Evolutionary conservation across 2,329 filamentous ascomycete species (phyloP), one percentile per base, ranked within the genome.

Genomic region (Didymella arachidicola): DNA sequence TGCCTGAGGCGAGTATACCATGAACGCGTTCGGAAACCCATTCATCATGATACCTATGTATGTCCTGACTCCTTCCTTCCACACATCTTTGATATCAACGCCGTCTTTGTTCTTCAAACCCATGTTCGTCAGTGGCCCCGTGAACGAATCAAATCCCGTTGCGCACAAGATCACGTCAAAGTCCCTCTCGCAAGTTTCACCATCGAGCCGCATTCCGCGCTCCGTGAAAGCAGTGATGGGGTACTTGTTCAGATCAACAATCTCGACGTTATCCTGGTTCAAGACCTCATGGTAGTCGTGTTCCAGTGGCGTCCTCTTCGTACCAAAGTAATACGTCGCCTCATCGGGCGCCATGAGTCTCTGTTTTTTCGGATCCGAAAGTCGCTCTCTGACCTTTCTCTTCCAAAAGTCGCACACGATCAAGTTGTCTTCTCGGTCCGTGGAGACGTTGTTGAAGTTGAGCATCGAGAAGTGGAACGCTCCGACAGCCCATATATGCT

Each of bases 151-250:
- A 53, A 81, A 82, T 0, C 80, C 79, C 0, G 74, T 81, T 22
- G 71, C 79, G 49, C 78, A 66, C 46, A 87, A 78, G 22, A 88
- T 81, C 12, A 79, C 79, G 65, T 88, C 86, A 14, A 85, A 79
- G 32, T 82, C 77, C 50, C 84, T 69, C n/a, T 82, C 71, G 34
- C 79, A 68, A n/a, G 82, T 84, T 32, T 71, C 68, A 4, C 79
- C 79, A 1, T 75, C 76, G 30, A 85, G 74, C 68, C 81, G 72
- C 47, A 86, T 72, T 14, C 84, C 81, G n/a, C 79, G 77, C 11
- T 79, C 71, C 2, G 84, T 80, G 41, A 86, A 77, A 7, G 72
- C 67, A 30, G 75, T 75, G 38, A 87, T 83, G 1, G 72, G 71
- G 3, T 79, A 47, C 0, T 29, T 25, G 1, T 62, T 69, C 16